Evolutionary conservation across 2,329 filamentous ascomycete species (phyloP), one percentile per base, ranked within the genome.

Genomic region (Elsinoe ampelina): DNA sequence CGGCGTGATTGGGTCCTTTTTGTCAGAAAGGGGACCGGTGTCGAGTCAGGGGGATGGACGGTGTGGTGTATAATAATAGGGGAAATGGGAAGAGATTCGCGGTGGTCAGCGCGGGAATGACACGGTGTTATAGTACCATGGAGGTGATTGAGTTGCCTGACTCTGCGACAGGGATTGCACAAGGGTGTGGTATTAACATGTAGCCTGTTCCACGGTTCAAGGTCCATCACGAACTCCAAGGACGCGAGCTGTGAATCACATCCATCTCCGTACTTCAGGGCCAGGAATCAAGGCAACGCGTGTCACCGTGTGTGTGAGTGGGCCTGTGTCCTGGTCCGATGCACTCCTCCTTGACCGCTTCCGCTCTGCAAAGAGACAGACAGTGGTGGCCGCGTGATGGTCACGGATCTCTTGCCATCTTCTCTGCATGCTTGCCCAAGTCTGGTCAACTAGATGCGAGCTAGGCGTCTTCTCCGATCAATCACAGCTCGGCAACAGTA

Each of bases 1-100:
- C 32, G 20, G 48, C 19, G 48, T 52, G 48, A 52, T 52, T 52
- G 48, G 48, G 19, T 39, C 45, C 26, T 45, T 45, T 45, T 45
- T 17, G 41, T 26, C 45, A 50, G 45, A 50, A 50, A 52, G 48
- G 48, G 17, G 48, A 52, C 17, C 41, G 48, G 32, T 39, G 48
- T 52, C 48, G 48, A 52, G 48, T 52, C 48, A 52, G 48, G 48
- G 48, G 35, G 26, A 30, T 36, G 34, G 32, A 26, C 13, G 26
- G 17, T 22, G 48, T 12, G 15, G 48, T 15, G 36, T 15, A 52
- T 52, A 36, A 52, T 52, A 36, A 36, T 32, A 38, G 34, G 48
- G 19, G 22, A 39, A 38, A 17, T 39, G 19, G 35, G 41, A 45
- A 45, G 30, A 45, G 41, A 11, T 22, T 22, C 12, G 26, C 7